Evolutionary conservation across 257 asterid species (phyloP).

Genomic region (Gardenia jasminoides): DNA sequence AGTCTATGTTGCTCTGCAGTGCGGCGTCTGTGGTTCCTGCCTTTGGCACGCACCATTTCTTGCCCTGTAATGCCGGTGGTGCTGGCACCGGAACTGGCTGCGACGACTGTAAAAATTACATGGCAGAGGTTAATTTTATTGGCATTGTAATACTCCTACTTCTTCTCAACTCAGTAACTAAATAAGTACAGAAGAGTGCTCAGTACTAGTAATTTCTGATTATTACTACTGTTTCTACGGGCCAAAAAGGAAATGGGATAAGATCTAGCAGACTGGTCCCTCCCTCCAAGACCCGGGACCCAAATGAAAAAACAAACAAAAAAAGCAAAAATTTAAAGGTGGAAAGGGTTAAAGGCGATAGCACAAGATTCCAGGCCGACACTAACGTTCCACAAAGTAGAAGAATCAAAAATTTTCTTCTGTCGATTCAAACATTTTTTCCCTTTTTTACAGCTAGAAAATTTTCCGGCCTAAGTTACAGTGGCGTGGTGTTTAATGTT

Average conservation of each 20-base stretch:
- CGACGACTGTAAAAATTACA: background rate
- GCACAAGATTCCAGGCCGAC: background rate
- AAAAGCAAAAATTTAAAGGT: background rate
- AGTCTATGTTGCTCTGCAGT: constrained; percentile 59
- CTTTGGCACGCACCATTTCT: constrained; percentile 74
- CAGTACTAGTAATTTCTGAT: background rate
- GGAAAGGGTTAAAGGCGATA: background rate
- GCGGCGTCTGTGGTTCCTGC: constrained; percentile 32
- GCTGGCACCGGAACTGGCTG: constrained; percentile 17
- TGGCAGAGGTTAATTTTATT: background rate
- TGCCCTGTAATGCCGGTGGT: constrained; percentile 28
- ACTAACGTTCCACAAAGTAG: background rate
- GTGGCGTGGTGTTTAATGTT: no score
- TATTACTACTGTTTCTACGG: no score
- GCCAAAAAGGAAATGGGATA: background rate
- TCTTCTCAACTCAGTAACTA: no score
- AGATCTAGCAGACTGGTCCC: background rate
- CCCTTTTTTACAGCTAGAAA: no score
- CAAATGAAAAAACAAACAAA: no score
- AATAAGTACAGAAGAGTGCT: background rate
- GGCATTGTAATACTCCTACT: no score
- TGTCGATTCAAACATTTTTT: no score
- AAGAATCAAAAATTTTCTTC: no score
- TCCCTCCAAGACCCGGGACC: background rate
- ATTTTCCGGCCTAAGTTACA: no score